A percentile compares a stretch with the other conserved stretches of the same genome.
Evolutionary conservation across 164 flowering plant species (phyloP).

Genomic region (Vitis cinerea): DNA sequence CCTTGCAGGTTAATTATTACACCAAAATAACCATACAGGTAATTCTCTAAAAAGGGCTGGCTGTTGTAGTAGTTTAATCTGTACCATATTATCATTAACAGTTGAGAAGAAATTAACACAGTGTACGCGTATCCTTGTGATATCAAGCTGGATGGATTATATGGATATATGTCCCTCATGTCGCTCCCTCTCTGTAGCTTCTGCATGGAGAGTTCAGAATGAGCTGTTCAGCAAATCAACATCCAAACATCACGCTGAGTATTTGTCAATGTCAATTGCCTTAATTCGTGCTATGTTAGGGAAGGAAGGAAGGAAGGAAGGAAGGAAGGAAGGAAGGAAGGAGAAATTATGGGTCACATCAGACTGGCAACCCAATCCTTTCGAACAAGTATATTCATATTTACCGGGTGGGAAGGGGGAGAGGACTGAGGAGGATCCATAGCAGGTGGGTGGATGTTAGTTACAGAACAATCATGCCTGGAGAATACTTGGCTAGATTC

Average conservation of each 20-base stretch:
- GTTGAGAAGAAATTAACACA: too few species aligned
- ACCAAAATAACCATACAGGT: too few species aligned
- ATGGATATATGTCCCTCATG: too few species aligned
- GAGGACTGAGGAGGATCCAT: not conserved
- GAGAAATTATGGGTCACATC: conserved; percentile 12
- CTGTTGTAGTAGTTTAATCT: too few species aligned
- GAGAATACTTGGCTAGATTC: conserved; percentile 11
- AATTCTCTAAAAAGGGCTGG: too few species aligned
- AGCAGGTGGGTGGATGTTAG: not conserved
- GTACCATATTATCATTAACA: too few species aligned
- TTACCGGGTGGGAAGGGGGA: not conserved
- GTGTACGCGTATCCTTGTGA: too few species aligned
- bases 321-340: not conserved
- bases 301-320: too few species aligned
- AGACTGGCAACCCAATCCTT: conserved; percentile 13
- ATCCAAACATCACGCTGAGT: too few species aligned
- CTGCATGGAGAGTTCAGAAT: not conserved
- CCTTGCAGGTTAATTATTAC: not conserved
- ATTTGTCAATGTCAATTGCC: not conserved
- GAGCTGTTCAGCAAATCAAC: not conserved
- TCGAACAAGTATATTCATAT: not conserved
- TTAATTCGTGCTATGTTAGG: not conserved
- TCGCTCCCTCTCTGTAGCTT: not conserved
- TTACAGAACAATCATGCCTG: conserved; percentile 1
- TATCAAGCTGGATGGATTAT: too few species aligned